Evolutionary conservation across 2,329 filamentous ascomycete species (phyloP).

Genomic region (Venturia pyrina): DNA sequence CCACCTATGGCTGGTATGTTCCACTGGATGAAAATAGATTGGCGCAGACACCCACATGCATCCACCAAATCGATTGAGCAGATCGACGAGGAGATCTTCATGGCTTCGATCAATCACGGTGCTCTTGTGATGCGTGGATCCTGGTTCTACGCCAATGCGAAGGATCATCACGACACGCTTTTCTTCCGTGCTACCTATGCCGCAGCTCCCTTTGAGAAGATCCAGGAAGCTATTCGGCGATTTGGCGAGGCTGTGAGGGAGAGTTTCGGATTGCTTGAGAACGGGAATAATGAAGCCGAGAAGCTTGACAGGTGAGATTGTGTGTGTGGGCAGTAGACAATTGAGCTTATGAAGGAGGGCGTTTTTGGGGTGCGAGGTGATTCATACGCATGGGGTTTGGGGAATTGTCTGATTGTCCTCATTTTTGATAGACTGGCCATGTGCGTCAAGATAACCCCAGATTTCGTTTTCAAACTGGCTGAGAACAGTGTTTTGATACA

Average conservation of each 20-base stretch:
- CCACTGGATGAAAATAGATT: slow-evolving; percentile 66
- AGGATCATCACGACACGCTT: slow-evolving; percentile 49
- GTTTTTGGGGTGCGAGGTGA: neutral
- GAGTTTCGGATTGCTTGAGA: slow-evolving; percentile 40
- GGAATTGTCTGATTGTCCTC: neutral
- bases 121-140: slow-evolving; percentile 76
- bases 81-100: slow-evolving; percentile 82
- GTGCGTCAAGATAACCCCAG: neutral
- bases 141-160: slow-evolving; percentile 78
- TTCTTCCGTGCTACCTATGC: slow-evolving; percentile 91
- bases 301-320: neutral
- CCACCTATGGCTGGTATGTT: slow-evolving; percentile 90
- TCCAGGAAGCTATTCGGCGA: slow-evolving; percentile 42
- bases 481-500: too few relatives aligned
- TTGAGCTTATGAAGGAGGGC: neutral
- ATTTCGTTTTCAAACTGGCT: neutral
- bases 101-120: slow-evolving; percentile 61
- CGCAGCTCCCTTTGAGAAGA: slow-evolving; percentile 50
- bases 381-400: neutral
- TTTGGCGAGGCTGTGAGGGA: slow-evolving; percentile 65
- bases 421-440: neutral
- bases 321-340: neutral
- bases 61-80: slow-evolving; percentile 41
- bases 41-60: slow-evolving; percentile 53
- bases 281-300: neutral